Percentiles rank a stretch among this genome's conserved stretches.
Conservation (phyloP, 2,329 filamentous ascomycete species). For the Metarhizium anisopliae region DNA sequence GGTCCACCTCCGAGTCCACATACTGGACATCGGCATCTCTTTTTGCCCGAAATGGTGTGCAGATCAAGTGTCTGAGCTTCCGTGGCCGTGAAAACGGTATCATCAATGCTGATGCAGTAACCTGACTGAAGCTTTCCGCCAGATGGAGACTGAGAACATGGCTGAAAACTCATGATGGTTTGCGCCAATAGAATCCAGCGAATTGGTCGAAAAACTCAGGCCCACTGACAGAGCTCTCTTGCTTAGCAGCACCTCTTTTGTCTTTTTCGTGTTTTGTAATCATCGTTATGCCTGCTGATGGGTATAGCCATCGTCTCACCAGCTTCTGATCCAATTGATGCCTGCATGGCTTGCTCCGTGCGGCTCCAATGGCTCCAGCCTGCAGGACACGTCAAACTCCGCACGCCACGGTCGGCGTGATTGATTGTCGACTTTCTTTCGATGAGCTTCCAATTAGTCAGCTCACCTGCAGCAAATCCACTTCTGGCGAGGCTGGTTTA, state of each 20-base stretch:
- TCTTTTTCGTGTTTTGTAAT: neutral
- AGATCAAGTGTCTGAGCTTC: neutral
- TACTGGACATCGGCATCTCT: neutral
- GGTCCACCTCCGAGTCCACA: no score
- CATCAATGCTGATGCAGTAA: no score
- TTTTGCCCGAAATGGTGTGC: neutral
- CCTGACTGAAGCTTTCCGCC: no score
- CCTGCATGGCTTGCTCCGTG: neutral
- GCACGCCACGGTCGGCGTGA: neutral
- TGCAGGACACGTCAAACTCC: neutral
- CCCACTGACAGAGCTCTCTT: neutral
- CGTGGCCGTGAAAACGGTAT: no score
- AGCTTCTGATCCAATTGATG: neutral
- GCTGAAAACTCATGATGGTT: no score
- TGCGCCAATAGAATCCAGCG: neutral
- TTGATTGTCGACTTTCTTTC: neutral
- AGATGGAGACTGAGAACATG: no score
- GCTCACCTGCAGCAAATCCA: neutral
- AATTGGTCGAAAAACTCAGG: neutral
- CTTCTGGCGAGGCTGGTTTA: no score
- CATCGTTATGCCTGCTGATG: slow-evolving; percentile 1
- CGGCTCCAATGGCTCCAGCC: neutral
- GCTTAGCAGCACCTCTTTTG: neutral
- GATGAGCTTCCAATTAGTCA: slow-evolving; percentile 5
- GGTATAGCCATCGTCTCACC: slow-evolving; percentile 10